phyloP scores from a whole-genome alignment of 768 basidiomycete species.

The Phanerochaete carnosa region DNA sequence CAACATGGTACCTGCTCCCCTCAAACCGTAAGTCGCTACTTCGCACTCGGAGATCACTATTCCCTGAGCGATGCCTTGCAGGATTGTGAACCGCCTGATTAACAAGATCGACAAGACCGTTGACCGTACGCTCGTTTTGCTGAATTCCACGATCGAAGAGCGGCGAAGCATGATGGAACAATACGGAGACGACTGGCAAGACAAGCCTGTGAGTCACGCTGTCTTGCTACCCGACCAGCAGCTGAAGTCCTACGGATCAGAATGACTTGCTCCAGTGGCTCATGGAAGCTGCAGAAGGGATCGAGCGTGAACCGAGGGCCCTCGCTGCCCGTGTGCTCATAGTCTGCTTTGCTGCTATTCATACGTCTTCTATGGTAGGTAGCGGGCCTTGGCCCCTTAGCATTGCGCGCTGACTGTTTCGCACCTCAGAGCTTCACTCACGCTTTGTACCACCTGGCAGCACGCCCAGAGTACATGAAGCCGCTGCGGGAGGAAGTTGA shows the following conservation, averaged over 20 bases:
- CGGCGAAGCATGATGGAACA: slow-evolving; percentile 9
- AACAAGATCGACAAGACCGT: too few species aligned
- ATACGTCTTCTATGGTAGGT: slow-evolving; percentile 14
- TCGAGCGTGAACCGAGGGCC: neutral
- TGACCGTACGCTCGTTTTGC: too few species aligned
- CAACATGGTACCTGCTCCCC: slow-evolving; percentile 27
- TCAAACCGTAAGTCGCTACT: slow-evolving; percentile 31
- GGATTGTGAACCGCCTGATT: too few species aligned
- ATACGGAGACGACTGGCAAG: slow-evolving; percentile 7
- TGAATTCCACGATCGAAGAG: slow-evolving; percentile 12
- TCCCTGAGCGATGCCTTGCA: too few species aligned
- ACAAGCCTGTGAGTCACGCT: slow-evolving; percentile 6
- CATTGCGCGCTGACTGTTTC: neutral
- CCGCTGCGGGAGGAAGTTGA: slow-evolving; percentile 29
- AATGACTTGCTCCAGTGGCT: slow-evolving; percentile 19
- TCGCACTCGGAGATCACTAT: too few species aligned
- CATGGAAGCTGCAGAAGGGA: slow-evolving; percentile 9
- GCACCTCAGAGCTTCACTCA: slow-evolving; percentile 21
- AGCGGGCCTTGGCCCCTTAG: neutral
- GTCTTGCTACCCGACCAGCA: neutral
- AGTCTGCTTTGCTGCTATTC: slow-evolving; percentile 22
- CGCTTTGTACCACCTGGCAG: slow-evolving; percentile 28
- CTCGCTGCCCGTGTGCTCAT: slow-evolving; percentile 1
- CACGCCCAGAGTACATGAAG: slow-evolving; percentile 25
- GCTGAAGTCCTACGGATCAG: neutral